Base-by-base conservation (phyloP, 2,329 filamentous ascomycete species). In the Verticillium nonalfalfae region DNA sequence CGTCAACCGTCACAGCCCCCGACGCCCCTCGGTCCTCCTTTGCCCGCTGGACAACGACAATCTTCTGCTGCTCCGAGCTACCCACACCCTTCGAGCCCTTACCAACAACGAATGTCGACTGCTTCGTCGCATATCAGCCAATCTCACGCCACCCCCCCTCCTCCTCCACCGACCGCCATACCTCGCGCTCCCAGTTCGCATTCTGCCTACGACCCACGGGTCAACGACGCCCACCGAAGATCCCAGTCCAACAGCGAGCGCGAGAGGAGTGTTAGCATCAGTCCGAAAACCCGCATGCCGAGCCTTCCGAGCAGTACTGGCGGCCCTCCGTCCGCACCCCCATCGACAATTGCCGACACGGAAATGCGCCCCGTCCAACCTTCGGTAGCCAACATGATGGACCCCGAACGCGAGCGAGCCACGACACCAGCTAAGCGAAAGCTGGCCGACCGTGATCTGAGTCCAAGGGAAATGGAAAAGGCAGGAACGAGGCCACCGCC, bases 191-290 rank as follows among this genome's bases (percentile, higher is more conserved):
- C 73, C 34, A 78, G 72, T 63, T 75, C 74, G 59, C 75, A 80
- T 60, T 74, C 74, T 65, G 71, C 75, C 57, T 79, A 81, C 73
- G 81, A 82, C 59, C 75, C 75, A 39, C 71, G 74, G 18, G 68
- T 69, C 21, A 68, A 72, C 45, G 78, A 80, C 64, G 72, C 75
- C 54, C 78, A 79, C 64, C 77, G 77, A 72, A 74, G 83, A 70
- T 79, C 81, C 54, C 78, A 81, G 62, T 81, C 82, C 54, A 80
- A 81, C 57, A 81, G 81, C 65, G 88, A 91, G 60, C 84, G 89
- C 68, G 90, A 90, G 64, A 79, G 83, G 58, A 91, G 88, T 71
- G 73, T 89, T 59, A 93, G 90, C 69, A 85, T 94, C 58, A 94
- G 90, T 71, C 91, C 91, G 35, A 93, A 91, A 75, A 92, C 90